phyloP scores from a whole-genome alignment of 2,329 filamentous ascomycete species.

The Thelonectria discophora region DNA sequence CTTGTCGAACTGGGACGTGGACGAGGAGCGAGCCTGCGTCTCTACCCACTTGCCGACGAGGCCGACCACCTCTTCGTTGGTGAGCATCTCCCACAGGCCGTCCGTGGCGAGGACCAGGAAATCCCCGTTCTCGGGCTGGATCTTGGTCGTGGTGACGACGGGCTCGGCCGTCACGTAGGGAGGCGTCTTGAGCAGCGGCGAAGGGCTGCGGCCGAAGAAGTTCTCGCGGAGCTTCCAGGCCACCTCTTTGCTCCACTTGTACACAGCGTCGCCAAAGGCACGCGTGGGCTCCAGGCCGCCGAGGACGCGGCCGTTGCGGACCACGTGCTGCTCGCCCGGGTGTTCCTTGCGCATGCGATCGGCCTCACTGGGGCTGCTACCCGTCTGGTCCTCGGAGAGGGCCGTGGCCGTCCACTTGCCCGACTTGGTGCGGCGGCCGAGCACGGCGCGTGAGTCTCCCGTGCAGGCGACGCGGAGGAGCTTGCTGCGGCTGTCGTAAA shows the following conservation, averaged over 20 bases:
- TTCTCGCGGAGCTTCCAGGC: conserved; percentile 82
- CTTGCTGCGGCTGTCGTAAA: conserved; percentile 90
- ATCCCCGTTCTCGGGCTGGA: conserved; percentile 88
- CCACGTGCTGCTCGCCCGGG: conserved; percentile 87
- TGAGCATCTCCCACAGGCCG: conserved; percentile 98
- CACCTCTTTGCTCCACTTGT: conserved; percentile 93
- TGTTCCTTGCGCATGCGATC: conserved; percentile 85
- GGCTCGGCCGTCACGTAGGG: conserved; percentile 98
- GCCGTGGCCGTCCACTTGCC: conserved; percentile 95
- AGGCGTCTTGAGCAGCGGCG: conserved; percentile 82
- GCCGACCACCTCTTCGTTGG: conserved; percentile 96
- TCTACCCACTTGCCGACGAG: conserved; percentile 98
- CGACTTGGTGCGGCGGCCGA: conserved; percentile 78
- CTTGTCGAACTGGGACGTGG: conserved; percentile 71
- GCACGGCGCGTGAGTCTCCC: conserved; percentile 92
- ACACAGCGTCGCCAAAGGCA: conserved; percentile 94
- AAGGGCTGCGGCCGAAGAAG: conserved; percentile 87
- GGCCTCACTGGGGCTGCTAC: conserved; percentile 84
- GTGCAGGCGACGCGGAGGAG: conserved; percentile 94
- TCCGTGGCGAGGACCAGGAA: conserved; percentile 97
- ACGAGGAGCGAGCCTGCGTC: conserved; percentile 74
- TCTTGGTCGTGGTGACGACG: conserved; percentile 89
- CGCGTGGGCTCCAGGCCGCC: conserved; percentile 92
- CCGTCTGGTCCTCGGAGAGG: conserved; percentile 93
- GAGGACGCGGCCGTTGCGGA: conserved; percentile 88